Evolutionary conservation across 345 rosid species (phyloP).

Genomic region (Punica granatum): DNA sequence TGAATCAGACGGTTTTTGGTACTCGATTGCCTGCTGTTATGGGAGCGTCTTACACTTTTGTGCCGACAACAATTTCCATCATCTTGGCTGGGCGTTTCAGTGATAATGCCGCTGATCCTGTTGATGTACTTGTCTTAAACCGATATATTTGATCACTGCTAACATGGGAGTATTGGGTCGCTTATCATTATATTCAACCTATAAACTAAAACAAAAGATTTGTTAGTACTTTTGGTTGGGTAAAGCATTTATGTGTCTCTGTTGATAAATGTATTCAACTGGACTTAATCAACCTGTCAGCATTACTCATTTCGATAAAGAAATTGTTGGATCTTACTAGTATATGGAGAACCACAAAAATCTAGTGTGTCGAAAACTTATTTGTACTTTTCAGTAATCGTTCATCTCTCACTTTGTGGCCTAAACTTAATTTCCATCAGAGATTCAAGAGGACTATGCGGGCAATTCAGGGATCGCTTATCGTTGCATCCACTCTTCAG

Average conservation of each 20-base stretch:
- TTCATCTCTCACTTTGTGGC: constrained; percentile 1
- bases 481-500: constrained; percentile 92
- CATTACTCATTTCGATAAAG: background rate
- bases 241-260: too few species aligned
- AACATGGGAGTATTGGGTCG: constrained; percentile 7
- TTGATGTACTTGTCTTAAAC: constrained; percentile 43
- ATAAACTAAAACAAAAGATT: background rate
- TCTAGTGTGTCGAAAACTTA: background rate
- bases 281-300: too few species aligned
- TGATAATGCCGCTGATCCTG: constrained; percentile 39
- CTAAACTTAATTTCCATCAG: constrained; percentile 29
- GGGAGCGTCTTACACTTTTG: constrained; percentile 91
- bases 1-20: constrained; percentile 73
- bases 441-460: constrained; percentile 77
- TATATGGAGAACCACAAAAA: background rate
- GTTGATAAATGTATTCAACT: too few species aligned
- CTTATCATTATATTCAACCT: background rate
- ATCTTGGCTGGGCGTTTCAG: constrained; percentile 91
- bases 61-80: constrained; percentile 91
- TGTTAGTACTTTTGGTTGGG: background rate
- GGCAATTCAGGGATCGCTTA: constrained; percentile 95
- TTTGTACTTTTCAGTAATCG: background rate
- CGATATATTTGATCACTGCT: background rate
- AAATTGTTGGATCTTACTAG: background rate
- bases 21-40: constrained; percentile 90